These are phyloP conservation scores for Pezicula carpinea DNA, from an alignment of 2,329 filamentous ascomycete species.

Conservation along the genomic window DNA sequence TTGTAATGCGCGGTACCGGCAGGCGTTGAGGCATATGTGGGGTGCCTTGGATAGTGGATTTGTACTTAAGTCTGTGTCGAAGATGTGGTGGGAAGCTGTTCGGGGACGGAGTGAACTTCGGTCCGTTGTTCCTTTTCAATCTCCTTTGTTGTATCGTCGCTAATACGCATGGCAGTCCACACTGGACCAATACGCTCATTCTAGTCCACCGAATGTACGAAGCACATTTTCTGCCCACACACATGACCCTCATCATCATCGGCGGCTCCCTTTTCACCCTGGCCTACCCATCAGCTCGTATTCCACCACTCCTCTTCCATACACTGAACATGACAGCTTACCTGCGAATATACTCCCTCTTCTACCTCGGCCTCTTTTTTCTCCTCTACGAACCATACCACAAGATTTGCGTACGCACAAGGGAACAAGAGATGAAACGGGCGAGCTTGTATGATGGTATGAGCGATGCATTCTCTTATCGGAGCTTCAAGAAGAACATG, in stretches of 20 bases:
- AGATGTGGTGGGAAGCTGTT: constrained; percentile 53
- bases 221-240: constrained; percentile 66
- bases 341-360: constrained; percentile 52
- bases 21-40: constrained; percentile 74
- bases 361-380: constrained; percentile 59
- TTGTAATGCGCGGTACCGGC: constrained; percentile 62
- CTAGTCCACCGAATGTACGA: constrained; percentile 67
- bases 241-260: constrained; percentile 60
- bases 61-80: constrained; percentile 47
- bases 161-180: constrained; percentile 30
- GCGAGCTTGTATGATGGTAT: constrained; percentile 61
- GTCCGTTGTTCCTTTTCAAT: background rate
- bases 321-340: constrained; percentile 56
- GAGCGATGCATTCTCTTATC: constrained; percentile 50
- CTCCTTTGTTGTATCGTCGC: constrained; percentile 2
- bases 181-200: constrained; percentile 52
- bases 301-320: constrained; percentile 51
- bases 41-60: constrained; percentile 67
- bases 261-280: constrained; percentile 57
- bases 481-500: constrained; percentile 49
- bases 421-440: constrained; percentile 62
- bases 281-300: constrained; percentile 44
- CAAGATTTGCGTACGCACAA: constrained; percentile 51
- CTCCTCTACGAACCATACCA: constrained; percentile 67
- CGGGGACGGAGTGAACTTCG: constrained; percentile 42